Base-by-base conservation (phyloP, 208 protist species). In the Leishmania gerbilli region DNA sequence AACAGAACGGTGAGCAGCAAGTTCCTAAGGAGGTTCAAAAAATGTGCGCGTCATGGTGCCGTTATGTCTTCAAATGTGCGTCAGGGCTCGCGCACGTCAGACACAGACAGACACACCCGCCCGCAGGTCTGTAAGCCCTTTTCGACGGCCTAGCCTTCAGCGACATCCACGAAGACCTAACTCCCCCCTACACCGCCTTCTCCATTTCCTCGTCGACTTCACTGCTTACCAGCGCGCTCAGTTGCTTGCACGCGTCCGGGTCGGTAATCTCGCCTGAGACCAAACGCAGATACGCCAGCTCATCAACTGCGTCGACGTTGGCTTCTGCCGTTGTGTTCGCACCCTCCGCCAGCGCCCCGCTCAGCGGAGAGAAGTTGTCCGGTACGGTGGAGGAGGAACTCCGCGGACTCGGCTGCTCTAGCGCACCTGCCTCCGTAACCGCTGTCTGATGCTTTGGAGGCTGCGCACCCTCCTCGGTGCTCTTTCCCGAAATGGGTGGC, bases 371-470 rank as follows among this genome's bases (percentile, higher is more conserved):
- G 8, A 37, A 69, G 62, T 11, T 64, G 55, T 85, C 72, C 1
- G 53, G 37, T 60, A 82, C 78, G 9, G 82, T 85, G 15, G 82
- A 85, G 6, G 37, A 27, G 24, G 81, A 84, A 1, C 55, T 79
- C 58, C 62, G 45, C 15, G 58, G 81, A 40, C 51, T 42, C 21
- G 8, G n/a, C 9, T 13, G 1, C 8, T n/a, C 21, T 3, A 45
- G 27, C 15, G 27, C n/a, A 8, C 17, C 71, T 45, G 47, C 6
- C 45, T 31, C 47, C 8, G 27, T 7, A 21, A 13, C 21, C 3
- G 49, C 51, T 45, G 72, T 34, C 72, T 56, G 49, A 2, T 40
- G 7, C 15, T 4, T 62, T 15, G 51, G 45, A n/a, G n/a, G 72
- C 4, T 76, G n/a, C 5, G 9, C 34, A 0, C 21, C 21, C 51